Conservation (phyloP, 1,284 basidiomycete genomes). For the Veloboletus limbatus region DNA sequence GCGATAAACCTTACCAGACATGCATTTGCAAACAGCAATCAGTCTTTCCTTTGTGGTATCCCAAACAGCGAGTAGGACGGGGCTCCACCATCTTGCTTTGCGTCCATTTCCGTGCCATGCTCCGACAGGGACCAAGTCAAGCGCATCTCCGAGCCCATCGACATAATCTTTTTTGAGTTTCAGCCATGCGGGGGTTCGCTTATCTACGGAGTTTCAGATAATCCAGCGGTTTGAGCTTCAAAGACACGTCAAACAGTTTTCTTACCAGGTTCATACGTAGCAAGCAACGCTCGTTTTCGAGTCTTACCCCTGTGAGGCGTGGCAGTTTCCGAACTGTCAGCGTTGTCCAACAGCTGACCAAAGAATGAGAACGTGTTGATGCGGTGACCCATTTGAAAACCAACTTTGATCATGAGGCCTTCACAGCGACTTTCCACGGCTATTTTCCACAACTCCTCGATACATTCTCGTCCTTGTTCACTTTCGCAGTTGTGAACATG, state of each 20-base stretch:
- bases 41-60: slow-evolving; percentile 67
- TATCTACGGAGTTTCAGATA: slow-evolving; percentile 45
- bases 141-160: slow-evolving; percentile 57
- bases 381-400: slow-evolving; percentile 18
- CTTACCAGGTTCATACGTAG: slow-evolving; percentile 86
- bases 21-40: slow-evolving; percentile 87
- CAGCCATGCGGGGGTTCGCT: slow-evolving; percentile 74
- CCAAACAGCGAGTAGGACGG: slow-evolving; percentile 82
- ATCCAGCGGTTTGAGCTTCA: background rate
- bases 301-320: slow-evolving; percentile 35
- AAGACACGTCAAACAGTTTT: slow-evolving; percentile 1
- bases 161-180: slow-evolving; percentile 86
- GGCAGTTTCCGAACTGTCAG: slow-evolving; percentile 39
- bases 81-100: slow-evolving; percentile 92
- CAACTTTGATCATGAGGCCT: slow-evolving; percentile 91
- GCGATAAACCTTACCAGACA: slow-evolving; percentile 55
- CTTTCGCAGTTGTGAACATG: slow-evolving; percentile 82
- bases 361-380: slow-evolving; percentile 8
- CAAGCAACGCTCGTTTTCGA: slow-evolving; percentile 72
- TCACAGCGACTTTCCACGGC: slow-evolving; percentile 85
- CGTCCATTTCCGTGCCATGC: slow-evolving; percentile 94
- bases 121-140: slow-evolving; percentile 73
- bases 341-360: slow-evolving; percentile 57
- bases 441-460: slow-evolving; percentile 78
- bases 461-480: slow-evolving; percentile 54